Evolutionary conservation across 495 filamentous ascomycete genomes (phyloP).

Genomic region (Penicillium waksmanii): DNA sequence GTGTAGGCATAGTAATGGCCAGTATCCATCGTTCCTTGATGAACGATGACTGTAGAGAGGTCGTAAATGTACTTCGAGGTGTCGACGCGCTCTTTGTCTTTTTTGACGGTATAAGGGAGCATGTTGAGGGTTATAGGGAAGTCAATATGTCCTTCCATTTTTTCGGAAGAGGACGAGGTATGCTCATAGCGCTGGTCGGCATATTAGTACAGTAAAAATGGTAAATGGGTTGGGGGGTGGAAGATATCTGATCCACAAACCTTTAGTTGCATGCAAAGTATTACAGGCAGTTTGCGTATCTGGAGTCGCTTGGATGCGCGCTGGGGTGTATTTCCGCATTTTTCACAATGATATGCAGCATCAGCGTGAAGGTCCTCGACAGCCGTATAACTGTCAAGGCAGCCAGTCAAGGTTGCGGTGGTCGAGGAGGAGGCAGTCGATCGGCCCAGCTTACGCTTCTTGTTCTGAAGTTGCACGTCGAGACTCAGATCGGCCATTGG

Average conservation of each 20-base stretch:
- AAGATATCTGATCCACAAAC: conserved; percentile 42
- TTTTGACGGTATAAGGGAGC: conserved; percentile 79
- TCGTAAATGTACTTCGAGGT: conserved; percentile 72
- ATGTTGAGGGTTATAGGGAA: conserved; percentile 88
- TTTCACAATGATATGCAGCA: conserved; percentile 74
- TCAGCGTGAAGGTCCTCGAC: conserved; percentile 71
- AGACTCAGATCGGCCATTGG: conserved; percentile 86
- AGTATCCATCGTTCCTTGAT: conserved; percentile 81
- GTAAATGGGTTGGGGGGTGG: not conserved
- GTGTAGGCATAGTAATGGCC: conserved; percentile 92
- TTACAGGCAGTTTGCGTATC: conserved; percentile 78
- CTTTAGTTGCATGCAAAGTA: conserved; percentile 91
- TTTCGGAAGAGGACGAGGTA: conserved; percentile 65
- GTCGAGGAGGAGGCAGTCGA: conserved; percentile 27
- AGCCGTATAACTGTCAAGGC: conserved; percentile 78
- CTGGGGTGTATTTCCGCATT: conserved; percentile 68
- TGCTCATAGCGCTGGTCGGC: conserved; percentile 76
- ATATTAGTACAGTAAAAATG: not conserved
- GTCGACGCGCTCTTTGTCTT: conserved; percentile 41
- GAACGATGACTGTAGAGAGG: conserved; percentile 81
- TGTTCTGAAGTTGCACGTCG: conserved; percentile 65
- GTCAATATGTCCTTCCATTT: conserved; percentile 78
- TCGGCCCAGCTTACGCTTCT: conserved; percentile 54
- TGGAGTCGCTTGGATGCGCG: conserved; percentile 79
- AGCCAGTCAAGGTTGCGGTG: conserved; percentile 68